phyloP scores from a whole-genome alignment of 306 rosid species.

The Sindora glabra region DNA sequence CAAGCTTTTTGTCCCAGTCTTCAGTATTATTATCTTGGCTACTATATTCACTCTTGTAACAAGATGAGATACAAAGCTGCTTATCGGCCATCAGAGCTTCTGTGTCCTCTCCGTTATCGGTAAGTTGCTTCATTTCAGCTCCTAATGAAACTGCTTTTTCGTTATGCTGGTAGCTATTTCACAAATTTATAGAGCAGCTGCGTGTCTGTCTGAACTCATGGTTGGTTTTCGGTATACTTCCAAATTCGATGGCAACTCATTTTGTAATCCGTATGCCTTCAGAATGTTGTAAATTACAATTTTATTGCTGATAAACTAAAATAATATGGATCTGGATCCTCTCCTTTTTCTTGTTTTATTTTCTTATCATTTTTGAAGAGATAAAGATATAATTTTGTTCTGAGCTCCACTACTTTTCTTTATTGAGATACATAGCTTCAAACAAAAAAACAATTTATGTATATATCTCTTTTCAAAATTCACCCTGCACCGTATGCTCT shows the following conservation, averaged over 20 bases:
- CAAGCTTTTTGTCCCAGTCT: conserved; percentile 66
- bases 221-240: too few species aligned
- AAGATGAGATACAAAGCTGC: conserved; percentile 98
- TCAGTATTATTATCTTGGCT: conserved; percentile 90
- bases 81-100: conserved; percentile 79
- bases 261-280: neutral
- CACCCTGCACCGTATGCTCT: too few species aligned
- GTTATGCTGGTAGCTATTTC: neutral
- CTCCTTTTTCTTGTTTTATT: too few species aligned
- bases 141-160: neutral
- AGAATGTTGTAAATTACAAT: neutral
- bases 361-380: too few species aligned
- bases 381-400: too few species aligned
- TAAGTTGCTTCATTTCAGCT: conserved; percentile 41
- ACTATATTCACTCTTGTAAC: conserved; percentile 81
- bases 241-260: neutral
- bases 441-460: too few species aligned
- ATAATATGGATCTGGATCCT: too few species aligned
- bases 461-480: too few species aligned
- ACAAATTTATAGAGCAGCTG: neutral
- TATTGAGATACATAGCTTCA: too few species aligned
- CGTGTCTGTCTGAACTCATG: neutral
- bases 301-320: too few species aligned
- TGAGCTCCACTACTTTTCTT: too few species aligned
- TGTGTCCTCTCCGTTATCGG: conserved; percentile 88